These are phyloP conservation scores for Kuraishia piskuri DNA, from an alignment of 805 yeast genomes.

Conservation along the genomic window DNA sequence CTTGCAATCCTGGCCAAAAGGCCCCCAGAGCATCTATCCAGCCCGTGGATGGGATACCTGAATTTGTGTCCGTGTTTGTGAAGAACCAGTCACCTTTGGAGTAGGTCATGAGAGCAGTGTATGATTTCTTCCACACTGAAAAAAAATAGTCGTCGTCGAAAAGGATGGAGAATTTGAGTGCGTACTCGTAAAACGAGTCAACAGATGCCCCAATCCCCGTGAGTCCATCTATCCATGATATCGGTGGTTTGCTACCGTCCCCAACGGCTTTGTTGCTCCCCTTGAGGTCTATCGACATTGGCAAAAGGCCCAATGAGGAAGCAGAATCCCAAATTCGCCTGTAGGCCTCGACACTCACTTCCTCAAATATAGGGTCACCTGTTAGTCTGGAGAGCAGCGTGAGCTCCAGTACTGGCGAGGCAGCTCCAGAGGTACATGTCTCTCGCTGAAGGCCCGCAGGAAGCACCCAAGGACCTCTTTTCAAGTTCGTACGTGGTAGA, in stretches of 20 bases:
- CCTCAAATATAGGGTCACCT: slow-evolving; percentile 63
- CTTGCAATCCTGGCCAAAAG: slow-evolving; percentile 82
- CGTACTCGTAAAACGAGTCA: slow-evolving; percentile 87
- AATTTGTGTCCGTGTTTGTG: slow-evolving; percentile 43
- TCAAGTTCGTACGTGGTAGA: slow-evolving; percentile 68
- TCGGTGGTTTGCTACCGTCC: slow-evolving; percentile 21
- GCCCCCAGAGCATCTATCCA: slow-evolving; percentile 90
- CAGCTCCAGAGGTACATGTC: slow-evolving; percentile 85
- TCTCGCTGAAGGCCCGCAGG: slow-evolving; percentile 42
- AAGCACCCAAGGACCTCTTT: slow-evolving; percentile 36
- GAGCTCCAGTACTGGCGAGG: slow-evolving; percentile 75
- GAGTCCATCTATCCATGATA: slow-evolving; percentile 42
- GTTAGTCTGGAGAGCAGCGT: slow-evolving; percentile 68
- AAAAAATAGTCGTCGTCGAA: slow-evolving; percentile 51
- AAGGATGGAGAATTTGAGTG: slow-evolving; percentile 66
- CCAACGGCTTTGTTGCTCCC: slow-evolving; percentile 24
- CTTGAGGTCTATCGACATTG: slow-evolving; percentile 58
- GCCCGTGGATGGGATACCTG: slow-evolving; percentile 39
- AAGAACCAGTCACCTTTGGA: slow-evolving; percentile 44
- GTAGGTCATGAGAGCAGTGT: slow-evolving; percentile 47
- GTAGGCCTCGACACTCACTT: slow-evolving; percentile 52
- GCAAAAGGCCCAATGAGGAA: slow-evolving; percentile 54
- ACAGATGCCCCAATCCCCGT: slow-evolving; percentile 88
- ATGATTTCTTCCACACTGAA: slow-evolving; percentile 52
- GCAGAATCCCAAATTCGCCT: slow-evolving; percentile 64